These are phyloP conservation scores for Bipolaris cookei DNA, from an alignment of 2,329 filamentous ascomycete species.

Conservation along the genomic window DNA sequence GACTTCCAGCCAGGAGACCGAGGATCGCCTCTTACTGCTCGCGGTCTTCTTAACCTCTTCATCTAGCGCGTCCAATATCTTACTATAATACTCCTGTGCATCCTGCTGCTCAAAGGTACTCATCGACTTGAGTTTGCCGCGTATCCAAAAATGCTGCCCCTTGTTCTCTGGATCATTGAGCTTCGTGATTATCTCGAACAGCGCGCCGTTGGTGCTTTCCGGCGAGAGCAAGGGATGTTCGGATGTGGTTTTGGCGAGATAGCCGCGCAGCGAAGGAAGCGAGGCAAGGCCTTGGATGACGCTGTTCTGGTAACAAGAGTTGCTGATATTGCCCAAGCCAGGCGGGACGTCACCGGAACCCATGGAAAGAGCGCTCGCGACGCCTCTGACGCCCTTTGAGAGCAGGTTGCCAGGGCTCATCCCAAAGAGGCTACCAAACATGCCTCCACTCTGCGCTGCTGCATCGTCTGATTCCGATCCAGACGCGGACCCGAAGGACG, in stretches of 20 bases:
- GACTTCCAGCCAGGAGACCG: slow-evolving; percentile 40
- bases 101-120: slow-evolving; percentile 96
- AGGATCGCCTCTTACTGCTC: slow-evolving; percentile 52
- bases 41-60: slow-evolving; percentile 66
- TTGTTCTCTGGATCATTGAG: slow-evolving; percentile 74
- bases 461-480: slow-evolving; percentile 28
- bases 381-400: slow-evolving; percentile 43
- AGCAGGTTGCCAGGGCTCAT: slow-evolving; percentile 48
- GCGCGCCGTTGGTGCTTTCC: slow-evolving; percentile 58
- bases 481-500: slow-evolving; percentile 12
- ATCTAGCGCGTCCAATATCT: slow-evolving; percentile 83
- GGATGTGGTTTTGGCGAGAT: slow-evolving; percentile 57
- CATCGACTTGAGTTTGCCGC: slow-evolving; percentile 83
- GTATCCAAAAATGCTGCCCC: slow-evolving; percentile 81
- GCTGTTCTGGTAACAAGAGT: slow-evolving; percentile 98
- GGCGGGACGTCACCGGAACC: slow-evolving; percentile 48
- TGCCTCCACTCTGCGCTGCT: slow-evolving; percentile 30
- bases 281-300: slow-evolving; percentile 82
- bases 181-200: slow-evolving; percentile 71
- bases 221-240: slow-evolving; percentile 46
- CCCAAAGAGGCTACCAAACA: slow-evolving; percentile 46
- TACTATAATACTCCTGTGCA: slow-evolving; percentile 95
- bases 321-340: slow-evolving; percentile 89
- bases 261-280: slow-evolving; percentile 70
- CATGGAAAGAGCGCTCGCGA: slow-evolving; percentile 47